These are phyloP conservation scores for Globisporangium spinosum DNA, from an alignment of 352 stramenopile genomes.

Conservation along the genomic window DNA sequence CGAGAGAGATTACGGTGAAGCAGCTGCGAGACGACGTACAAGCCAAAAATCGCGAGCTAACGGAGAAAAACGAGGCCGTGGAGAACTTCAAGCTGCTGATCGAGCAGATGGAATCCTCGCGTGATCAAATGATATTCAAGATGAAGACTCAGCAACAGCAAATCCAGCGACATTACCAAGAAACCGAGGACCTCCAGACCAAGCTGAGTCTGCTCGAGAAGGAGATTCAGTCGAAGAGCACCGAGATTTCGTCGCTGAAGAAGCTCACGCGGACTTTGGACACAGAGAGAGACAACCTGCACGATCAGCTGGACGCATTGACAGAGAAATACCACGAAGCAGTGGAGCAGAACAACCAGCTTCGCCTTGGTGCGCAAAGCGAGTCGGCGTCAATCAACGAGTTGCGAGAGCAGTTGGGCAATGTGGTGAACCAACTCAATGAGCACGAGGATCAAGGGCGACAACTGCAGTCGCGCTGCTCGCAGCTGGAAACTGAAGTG, in stretches of 20 bases:
- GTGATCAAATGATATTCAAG: slow-evolving; percentile 75
- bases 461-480: slow-evolving; percentile 37
- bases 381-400: slow-evolving; percentile 32
- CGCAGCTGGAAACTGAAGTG: slow-evolving; percentile 50
- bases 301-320: slow-evolving; percentile 64
- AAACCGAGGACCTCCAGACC: slow-evolving; percentile 48
- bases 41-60: slow-evolving; percentile 50
- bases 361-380: slow-evolving; percentile 34
- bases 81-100: slow-evolving; percentile 74
- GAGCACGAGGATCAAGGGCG: slow-evolving; percentile 43
- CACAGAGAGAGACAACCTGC: slow-evolving; percentile 63
- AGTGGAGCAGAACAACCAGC: slow-evolving; percentile 40
- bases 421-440: slow-evolving; percentile 56
- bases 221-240: slow-evolving; percentile 36
- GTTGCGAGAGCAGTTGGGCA: slow-evolving; percentile 57
- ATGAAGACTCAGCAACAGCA: slow-evolving; percentile 72
- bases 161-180: slow-evolving; percentile 46
- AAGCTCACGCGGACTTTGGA: slow-evolving; percentile 66
- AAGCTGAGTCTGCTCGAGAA: slow-evolving; percentile 46
- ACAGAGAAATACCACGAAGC: slow-evolving; percentile 71
- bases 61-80: slow-evolving; percentile 57
- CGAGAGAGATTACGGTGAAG: slow-evolving; percentile 50
- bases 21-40: slow-evolving; percentile 58
- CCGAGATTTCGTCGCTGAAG: slow-evolving; percentile 59
- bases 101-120: slow-evolving; percentile 80